These are phyloP conservation scores for Pichia sp. DNA, from an alignment of 1,139 yeast genomes.

Conservation along the genomic window DNA sequence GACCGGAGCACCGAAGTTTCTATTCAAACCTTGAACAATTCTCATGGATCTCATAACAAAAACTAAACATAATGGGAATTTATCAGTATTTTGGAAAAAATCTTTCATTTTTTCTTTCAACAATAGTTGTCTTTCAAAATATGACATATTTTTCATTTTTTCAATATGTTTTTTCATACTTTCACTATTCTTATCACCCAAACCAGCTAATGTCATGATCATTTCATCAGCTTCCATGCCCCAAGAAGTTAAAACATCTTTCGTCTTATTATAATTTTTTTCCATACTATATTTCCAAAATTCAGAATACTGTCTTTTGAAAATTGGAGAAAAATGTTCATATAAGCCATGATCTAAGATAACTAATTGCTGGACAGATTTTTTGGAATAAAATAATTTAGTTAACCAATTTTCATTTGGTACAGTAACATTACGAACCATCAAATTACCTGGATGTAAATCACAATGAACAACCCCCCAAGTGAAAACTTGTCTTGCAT, in stretches of 20 bases:
- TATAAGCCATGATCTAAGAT: constrained; percentile 73
- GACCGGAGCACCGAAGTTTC: constrained; percentile 63
- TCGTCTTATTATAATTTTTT: constrained; percentile 44
- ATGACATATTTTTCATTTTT: constrained; percentile 25
- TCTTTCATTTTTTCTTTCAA: constrained; percentile 36
- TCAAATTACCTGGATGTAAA: constrained; percentile 76
- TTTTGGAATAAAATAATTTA: constrained; percentile 2
- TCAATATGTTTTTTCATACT: constrained; percentile 22
- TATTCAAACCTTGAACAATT: constrained; percentile 65
- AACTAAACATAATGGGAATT: constrained; percentile 60
- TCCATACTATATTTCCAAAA: constrained; percentile 62
- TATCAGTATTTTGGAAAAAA: constrained; percentile 55
- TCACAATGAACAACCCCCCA: constrained; percentile 79
- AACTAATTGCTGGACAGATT: constrained; percentile 49
- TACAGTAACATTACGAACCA: constrained; percentile 39
- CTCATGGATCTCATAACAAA: constrained; percentile 68
- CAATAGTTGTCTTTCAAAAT: constrained; percentile 35
- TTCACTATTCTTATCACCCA: constrained; percentile 36
- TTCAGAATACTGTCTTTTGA: constrained; percentile 50
- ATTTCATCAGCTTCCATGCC: constrained; percentile 65
- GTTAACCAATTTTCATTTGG: constrained; percentile 7
- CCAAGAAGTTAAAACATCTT: constrained; percentile 50
- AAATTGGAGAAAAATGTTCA: constrained; percentile 44
- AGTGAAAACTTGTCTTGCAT: constrained; percentile 62
- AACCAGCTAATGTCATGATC: constrained; percentile 53